Evolutionary conservation across 352 stramenopile species (phyloP).

Genomic region (Globisporangium paroecandrum): DNA sequence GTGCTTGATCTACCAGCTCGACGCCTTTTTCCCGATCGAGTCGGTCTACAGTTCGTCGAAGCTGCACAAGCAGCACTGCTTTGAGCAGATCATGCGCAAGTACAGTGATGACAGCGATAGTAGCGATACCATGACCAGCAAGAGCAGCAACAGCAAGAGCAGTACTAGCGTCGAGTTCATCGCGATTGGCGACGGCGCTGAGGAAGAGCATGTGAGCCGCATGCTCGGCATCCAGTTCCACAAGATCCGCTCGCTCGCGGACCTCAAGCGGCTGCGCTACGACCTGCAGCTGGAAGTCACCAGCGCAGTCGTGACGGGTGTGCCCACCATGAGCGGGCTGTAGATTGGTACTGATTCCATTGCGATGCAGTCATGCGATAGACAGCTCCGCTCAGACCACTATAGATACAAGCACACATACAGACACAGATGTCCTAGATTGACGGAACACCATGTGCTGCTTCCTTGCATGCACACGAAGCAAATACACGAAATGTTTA

Average conservation of each 20-base stretch:
- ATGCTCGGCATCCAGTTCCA: slow-evolving; percentile 67
- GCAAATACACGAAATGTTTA: background rate
- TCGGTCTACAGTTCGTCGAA: slow-evolving; percentile 75
- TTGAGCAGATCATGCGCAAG: slow-evolving; percentile 66
- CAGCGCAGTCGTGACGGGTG: background rate
- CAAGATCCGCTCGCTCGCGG: slow-evolving; percentile 65
- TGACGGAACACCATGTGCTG: too few species aligned
- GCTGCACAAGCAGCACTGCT: slow-evolving; percentile 74
- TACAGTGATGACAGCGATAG: slow-evolving; percentile 22
- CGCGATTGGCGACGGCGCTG: slow-evolving; percentile 69
- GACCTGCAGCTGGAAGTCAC: slow-evolving; percentile 46
- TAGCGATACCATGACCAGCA: background rate
- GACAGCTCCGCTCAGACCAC: too few species aligned
- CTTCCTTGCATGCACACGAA: background rate
- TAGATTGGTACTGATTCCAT: background rate
- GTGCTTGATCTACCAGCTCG: slow-evolving; percentile 78
- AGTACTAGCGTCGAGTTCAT: slow-evolving; percentile 55
- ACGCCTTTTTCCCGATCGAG: slow-evolving; percentile 74
- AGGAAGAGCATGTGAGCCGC: slow-evolving; percentile 75
- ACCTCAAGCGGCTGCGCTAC: slow-evolving; percentile 59
- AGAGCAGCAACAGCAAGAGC: slow-evolving; percentile 2
- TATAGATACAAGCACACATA: background rate
- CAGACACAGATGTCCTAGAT: background rate
- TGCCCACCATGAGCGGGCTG: background rate
- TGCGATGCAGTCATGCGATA: background rate